Base-by-base conservation (phyloP, 805 yeast species). In the Candida nonsorbophila region DNA sequence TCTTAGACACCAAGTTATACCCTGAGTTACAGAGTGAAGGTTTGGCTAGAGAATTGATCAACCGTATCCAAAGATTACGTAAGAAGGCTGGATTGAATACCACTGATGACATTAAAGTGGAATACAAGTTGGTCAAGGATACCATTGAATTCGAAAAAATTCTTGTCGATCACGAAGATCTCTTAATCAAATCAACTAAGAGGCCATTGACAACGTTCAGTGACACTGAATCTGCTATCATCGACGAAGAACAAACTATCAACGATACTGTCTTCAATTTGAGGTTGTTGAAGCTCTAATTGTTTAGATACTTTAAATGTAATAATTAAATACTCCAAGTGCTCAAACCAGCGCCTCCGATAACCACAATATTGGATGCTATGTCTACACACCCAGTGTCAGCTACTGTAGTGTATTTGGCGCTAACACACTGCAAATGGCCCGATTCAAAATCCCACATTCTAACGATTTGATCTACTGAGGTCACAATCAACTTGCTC, bases 61-160 rank as follows among this genome's bases (percentile, higher is more conserved):
- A 92, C 75, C 87, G 98, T 64, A 86, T 92, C 44, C 99, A 92
- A 72, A 82, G 95, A 60, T 76, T 88, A 54, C 83, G 99, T 66
- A 92, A 92, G 81, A 87, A 88, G 74, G 87, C 84, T 41, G 95
- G 95, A 19, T 72, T 92, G 51, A 84, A 84, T 53, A 88, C 94
- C 38, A 90, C 97, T 25, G 98, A 92, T 55, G 98, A 92, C 45
- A 94, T 92, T 29, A 58, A 74, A 40, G 95, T 92, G 36, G 87
- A 90, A 61, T 84, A 84, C 61, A 64, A 75, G 40, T 54, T 87
- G 37, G 44, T 62, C 34, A 72, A 77, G 41, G 87, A 80, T 47
- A 77, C 84, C 36, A 72, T 83, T 45, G 75, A 67, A 27, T 66
- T 88, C 32, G 77, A 69, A 25, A 57, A 61, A 11, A 77, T 86